A percentile compares a stretch with the other conserved stretches of the same genome.
Evolutionary conservation across 1,284 basidiomycete genomes (phyloP).

Genomic region (Apiotrichum brassicae): DNA sequence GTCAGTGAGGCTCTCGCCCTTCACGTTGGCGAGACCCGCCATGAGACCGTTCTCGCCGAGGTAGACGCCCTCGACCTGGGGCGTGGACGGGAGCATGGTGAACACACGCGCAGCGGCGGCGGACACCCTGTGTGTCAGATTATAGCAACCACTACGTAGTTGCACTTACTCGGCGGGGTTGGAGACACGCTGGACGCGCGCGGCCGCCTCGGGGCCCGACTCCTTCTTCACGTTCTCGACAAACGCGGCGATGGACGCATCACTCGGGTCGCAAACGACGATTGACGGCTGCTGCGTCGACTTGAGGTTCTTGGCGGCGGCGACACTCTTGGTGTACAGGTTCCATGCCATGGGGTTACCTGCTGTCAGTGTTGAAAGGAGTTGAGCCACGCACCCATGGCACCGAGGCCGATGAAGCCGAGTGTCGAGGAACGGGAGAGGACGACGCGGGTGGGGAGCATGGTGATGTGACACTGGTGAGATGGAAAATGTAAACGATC

Average conservation of each 20-base stretch:
- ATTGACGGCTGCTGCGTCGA: constrained; percentile 20
- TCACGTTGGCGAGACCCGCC: constrained; percentile 36
- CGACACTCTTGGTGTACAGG: constrained; percentile 39
- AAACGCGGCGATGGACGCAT: constrained; percentile 27
- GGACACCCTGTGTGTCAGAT: constrained; percentile 40
- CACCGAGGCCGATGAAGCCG: constrained; percentile 44
- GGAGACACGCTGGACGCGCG: constrained; percentile 10
- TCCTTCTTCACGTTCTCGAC: constrained; percentile 10
- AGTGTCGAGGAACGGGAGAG: constrained; percentile 30
- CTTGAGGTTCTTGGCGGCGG: constrained; percentile 12
- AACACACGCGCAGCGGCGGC: constrained; percentile 46
- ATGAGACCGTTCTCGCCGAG: constrained; percentile 29
- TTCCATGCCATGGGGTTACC: constrained; percentile 44
- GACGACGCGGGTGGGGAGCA: constrained; percentile 25
- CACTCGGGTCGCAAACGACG: constrained; percentile 41
- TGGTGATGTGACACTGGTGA: too few species aligned
- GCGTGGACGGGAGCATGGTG: constrained; percentile 51
- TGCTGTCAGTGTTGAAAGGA: constrained; percentile 6
- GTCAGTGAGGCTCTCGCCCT: constrained; percentile 47
- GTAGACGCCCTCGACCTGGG: constrained; percentile 47
- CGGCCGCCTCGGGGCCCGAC: constrained; percentile 11
- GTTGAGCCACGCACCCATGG: constrained; percentile 31
- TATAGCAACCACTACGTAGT: too few species aligned
- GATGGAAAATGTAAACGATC: too few species aligned
- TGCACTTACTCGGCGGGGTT: constrained; percentile 11